Conservation (phyloP, 2,329 filamentous ascomycete species). For the Colletotrichum viniferum region DNA sequence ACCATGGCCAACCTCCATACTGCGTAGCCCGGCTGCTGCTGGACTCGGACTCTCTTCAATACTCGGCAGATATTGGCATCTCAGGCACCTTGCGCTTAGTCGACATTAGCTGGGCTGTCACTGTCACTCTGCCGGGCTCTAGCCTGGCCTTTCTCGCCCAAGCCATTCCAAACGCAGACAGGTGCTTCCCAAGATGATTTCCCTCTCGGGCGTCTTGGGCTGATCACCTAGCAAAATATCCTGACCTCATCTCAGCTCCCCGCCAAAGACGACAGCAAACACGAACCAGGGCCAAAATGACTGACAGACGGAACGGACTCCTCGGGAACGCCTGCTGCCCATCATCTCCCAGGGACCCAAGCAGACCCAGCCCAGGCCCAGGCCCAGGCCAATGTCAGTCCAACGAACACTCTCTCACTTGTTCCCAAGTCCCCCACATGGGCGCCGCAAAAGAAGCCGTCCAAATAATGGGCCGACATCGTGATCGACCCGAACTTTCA, state of each 20-base stretch:
- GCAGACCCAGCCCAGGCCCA: not conserved
- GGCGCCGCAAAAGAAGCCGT: not conserved
- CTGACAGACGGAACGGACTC: not conserved
- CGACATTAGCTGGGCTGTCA: not conserved
- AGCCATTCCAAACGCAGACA: not conserved
- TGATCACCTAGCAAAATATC: not conserved
- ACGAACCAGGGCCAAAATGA: not conserved
- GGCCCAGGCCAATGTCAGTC: not conserved
- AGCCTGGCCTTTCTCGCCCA: not conserved
- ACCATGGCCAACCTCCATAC: not conserved
- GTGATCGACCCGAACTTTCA: conserved; percentile 18
- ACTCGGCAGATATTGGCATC: not conserved
- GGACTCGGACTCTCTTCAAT: not conserved
- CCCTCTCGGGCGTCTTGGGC: not conserved
- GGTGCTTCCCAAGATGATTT: not conserved
- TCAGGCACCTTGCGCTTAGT: conserved; percentile 2
- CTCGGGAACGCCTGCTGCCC: not conserved
- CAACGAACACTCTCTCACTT: not conserved
- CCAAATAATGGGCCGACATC: conserved; percentile 2
- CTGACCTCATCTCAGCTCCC: not conserved
- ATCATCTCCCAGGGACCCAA: not conserved
- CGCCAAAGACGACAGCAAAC: not conserved
- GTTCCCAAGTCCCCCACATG: not conserved
- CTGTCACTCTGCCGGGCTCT: conserved; percentile 5
- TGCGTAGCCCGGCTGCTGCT: not conserved